Conservation (phyloP, 495 filamentous ascomycete genomes). For the Cercophora samala region DNA sequence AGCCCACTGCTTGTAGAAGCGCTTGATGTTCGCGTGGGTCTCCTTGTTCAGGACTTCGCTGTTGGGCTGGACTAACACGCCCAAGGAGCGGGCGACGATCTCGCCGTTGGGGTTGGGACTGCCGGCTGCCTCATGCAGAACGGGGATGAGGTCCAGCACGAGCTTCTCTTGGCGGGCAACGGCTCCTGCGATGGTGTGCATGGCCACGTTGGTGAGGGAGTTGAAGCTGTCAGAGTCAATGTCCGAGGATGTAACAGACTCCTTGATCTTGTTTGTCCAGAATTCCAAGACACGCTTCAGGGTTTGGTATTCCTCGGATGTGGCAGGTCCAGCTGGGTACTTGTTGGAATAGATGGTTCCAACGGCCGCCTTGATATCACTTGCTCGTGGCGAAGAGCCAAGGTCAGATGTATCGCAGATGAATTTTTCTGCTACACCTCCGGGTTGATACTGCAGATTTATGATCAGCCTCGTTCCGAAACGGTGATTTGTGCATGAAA, state of each 20-base stretch:
- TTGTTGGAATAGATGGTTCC: slow-evolving; percentile 37
- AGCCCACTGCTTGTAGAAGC: slow-evolving; percentile 36
- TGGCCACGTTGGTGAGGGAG: slow-evolving; percentile 24
- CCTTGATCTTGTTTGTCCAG: slow-evolving; percentile 26
- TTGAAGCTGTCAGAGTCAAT: slow-evolving; percentile 20
- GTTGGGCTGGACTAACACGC: slow-evolving; percentile 27
- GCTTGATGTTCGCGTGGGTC: slow-evolving; percentile 33
- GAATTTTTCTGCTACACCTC: slow-evolving; percentile 26
- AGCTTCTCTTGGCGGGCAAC: slow-evolving; percentile 31
- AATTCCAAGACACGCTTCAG: slow-evolving; percentile 24
- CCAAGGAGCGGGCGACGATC: slow-evolving; percentile 29
- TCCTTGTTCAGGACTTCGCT: slow-evolving; percentile 24
- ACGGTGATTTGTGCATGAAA: not conserved
- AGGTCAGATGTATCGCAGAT: slow-evolving; percentile 25
- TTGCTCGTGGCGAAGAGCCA: slow-evolving; percentile 14
- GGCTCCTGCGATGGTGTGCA: slow-evolving; percentile 32
- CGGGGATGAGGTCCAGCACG: slow-evolving; percentile 21
- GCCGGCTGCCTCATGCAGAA: slow-evolving; percentile 22
- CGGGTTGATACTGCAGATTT: slow-evolving; percentile 25
- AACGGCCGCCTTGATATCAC: slow-evolving; percentile 30
- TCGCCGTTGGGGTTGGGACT: slow-evolving; percentile 24
- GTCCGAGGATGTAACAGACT: slow-evolving; percentile 12
- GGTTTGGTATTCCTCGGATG: slow-evolving; percentile 26
- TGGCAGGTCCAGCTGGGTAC: slow-evolving; percentile 32
- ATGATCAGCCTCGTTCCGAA: slow-evolving; percentile 14